These are phyloP conservation scores for Eragrostis nindensis DNA, from an alignment of 176 grass and related monocot species.

Conservation along the genomic window DNA sequence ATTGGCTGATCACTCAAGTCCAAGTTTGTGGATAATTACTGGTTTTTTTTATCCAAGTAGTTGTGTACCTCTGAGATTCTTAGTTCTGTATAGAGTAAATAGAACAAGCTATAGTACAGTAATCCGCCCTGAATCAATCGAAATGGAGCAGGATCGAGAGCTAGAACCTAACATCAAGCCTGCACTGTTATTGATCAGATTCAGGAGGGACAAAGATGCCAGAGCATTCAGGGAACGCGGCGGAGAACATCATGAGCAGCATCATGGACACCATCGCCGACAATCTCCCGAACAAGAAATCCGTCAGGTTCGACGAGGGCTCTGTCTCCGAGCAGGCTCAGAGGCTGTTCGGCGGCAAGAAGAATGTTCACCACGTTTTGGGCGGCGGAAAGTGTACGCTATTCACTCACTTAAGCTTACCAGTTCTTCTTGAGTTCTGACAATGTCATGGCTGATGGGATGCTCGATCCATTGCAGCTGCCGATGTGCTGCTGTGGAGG, in stretches of 20 bases:
- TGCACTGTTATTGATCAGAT: too few species aligned
- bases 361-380: slow-evolving; percentile 61
- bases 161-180: too few species aligned
- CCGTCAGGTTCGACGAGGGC: slow-evolving; percentile 45
- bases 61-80: too few species aligned
- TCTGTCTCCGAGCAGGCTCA: slow-evolving; percentile 52
- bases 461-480: slow-evolving; percentile 38
- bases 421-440: not conserved
- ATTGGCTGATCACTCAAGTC: too few species aligned
- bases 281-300: slow-evolving; percentile 57
- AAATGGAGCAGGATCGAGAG: too few species aligned
- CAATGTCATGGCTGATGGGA: not conserved
- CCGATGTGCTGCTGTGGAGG: slow-evolving; percentile 89
- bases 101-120: too few species aligned
- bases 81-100: too few species aligned
- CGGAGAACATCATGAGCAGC: slow-evolving; percentile 53
- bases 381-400: slow-evolving; percentile 72
- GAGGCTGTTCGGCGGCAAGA: slow-evolving; percentile 50
- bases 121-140: too few species aligned
- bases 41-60: too few species aligned
- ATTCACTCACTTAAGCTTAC: not conserved
- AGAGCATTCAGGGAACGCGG: slow-evolving; percentile 48
- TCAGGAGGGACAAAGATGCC: slow-evolving; percentile 39
- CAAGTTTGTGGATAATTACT: too few species aligned
- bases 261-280: slow-evolving; percentile 71